These are phyloP conservation scores for Pseudophaeomoniella oleicola DNA, from an alignment of 2,329 filamentous ascomycete genomes.

Conservation along the genomic window DNA sequence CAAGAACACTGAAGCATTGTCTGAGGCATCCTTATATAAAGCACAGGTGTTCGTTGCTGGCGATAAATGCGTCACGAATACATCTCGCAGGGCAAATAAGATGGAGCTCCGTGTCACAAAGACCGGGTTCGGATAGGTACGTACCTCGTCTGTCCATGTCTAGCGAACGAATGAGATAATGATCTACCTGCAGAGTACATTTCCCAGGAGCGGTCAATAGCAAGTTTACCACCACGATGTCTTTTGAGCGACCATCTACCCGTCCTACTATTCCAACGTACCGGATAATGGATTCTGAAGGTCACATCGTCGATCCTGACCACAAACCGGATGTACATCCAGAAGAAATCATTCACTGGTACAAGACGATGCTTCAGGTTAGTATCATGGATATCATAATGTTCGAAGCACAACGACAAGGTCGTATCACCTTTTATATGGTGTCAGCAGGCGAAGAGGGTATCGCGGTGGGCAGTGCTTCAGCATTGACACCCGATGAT, in stretches of 20 bases:
- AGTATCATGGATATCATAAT: constrained; percentile 93
- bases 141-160: constrained; percentile 8
- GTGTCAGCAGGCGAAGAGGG: constrained; percentile 88
- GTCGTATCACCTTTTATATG: constrained; percentile 94
- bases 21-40: too few species aligned
- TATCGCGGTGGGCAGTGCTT: constrained; percentile 76
- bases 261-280: constrained; percentile 75
- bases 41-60: too few species aligned
- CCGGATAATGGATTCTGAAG: constrained; percentile 80
- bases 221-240: constrained; percentile 69
- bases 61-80: too few species aligned
- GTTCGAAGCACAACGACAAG: constrained; percentile 94
- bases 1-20: too few species aligned
- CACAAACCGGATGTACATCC: constrained; percentile 20
- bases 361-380: constrained; percentile 52
- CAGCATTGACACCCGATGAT: constrained; percentile 68
- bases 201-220: constrained; percentile 95
- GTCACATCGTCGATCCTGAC: constrained; percentile 57
- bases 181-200: constrained; percentile 34
- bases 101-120: constrained; percentile 43
- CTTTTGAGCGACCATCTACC: constrained; percentile 60
- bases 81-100: constrained; percentile 13
- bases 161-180: constrained; percentile 4
- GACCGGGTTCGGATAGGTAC: constrained; percentile 45
- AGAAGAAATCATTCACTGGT: constrained; percentile 45